phyloP scores from a whole-genome alignment of 768 basidiomycete genomes.

The Gyrodon lividus region DNA sequence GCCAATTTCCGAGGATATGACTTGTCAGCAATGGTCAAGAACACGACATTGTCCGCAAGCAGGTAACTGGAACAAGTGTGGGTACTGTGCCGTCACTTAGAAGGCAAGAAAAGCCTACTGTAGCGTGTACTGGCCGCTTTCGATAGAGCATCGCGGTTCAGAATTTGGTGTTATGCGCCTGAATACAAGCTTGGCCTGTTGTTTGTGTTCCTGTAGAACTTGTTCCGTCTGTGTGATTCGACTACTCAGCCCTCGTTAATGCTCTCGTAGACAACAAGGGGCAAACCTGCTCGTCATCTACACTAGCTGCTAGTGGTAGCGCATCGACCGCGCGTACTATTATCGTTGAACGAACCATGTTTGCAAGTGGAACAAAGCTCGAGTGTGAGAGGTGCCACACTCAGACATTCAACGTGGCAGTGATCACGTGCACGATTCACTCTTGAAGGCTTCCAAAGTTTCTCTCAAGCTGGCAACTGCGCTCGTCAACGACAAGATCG shows the following conservation, averaged over 20 bases:
- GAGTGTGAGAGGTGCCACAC: not conserved
- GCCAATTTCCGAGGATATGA: slow-evolving; percentile 96
- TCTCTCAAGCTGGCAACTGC: too few relatives aligned
- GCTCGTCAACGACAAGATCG: too few relatives aligned
- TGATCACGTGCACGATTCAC: slow-evolving; percentile 13
- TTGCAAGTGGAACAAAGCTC: not conserved
- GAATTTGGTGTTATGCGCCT: slow-evolving; percentile 90
- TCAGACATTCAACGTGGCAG: not conserved
- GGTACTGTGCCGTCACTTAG: slow-evolving; percentile 1
- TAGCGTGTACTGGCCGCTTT: slow-evolving; percentile 91
- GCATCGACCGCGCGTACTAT: slow-evolving; percentile 85
- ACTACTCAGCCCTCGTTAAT: slow-evolving; percentile 1
- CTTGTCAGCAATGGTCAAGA: slow-evolving; percentile 93
- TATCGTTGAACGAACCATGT: slow-evolving; percentile 85
- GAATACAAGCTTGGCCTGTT: slow-evolving; percentile 96
- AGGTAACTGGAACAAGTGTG: slow-evolving; percentile 68
- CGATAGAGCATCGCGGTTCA: slow-evolving; percentile 95
- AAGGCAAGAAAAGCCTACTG: slow-evolving; percentile 61
- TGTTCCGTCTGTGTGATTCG: slow-evolving; percentile 83
- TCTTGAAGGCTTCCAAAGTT: not conserved
- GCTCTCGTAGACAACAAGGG: not conserved
- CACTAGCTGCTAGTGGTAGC: slow-evolving; percentile 90
- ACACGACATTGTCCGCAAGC: slow-evolving; percentile 91
- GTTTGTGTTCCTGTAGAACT: slow-evolving; percentile 94
- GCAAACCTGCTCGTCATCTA: slow-evolving; percentile 93